phyloP scores from a whole-genome alignment of 345 rosid species.

The Crucihimalaya himalaica region DNA sequence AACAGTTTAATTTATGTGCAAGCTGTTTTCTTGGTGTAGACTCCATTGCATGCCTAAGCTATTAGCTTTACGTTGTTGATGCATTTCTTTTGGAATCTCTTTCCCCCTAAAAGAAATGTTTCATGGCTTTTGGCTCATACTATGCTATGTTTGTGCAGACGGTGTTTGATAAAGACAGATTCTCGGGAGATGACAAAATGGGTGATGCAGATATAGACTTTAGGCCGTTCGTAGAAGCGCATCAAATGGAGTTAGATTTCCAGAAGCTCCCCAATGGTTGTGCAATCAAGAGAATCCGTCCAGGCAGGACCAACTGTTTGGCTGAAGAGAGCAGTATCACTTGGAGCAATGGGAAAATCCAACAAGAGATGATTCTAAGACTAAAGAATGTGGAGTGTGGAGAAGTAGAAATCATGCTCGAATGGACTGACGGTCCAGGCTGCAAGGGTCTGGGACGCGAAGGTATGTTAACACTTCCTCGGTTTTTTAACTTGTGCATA shows the following conservation, averaged over 20 bases:
- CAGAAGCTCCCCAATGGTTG: slow-evolving; percentile 60
- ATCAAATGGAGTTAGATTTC: slow-evolving; percentile 50
- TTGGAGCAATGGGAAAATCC: slow-evolving; percentile 55
- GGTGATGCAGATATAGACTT: slow-evolving; percentile 77
- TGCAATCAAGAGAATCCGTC: slow-evolving; percentile 58
- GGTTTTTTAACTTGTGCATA: not conserved
- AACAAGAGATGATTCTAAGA: slow-evolving; percentile 63
- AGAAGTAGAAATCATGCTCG: slow-evolving; percentile 63
- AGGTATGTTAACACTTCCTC: slow-evolving; percentile 28
- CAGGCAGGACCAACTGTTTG: slow-evolving; percentile 54
- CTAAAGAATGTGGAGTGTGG: slow-evolving; percentile 66
- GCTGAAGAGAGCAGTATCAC: slow-evolving; percentile 61
- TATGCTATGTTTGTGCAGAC: slow-evolving; percentile 45
- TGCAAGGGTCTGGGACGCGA: slow-evolving; percentile 47
- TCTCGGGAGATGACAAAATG: slow-evolving; percentile 76
- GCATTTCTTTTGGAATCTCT: not conserved
- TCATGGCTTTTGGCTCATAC: not conserved
- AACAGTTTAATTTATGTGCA: not conserved
- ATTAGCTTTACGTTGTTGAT: slow-evolving; percentile 18
- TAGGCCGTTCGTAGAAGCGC: slow-evolving; percentile 55
- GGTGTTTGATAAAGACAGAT: slow-evolving; percentile 78
- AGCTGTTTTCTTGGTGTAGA: not conserved
- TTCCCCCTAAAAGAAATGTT: not conserved
- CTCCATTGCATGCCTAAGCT: not conserved
- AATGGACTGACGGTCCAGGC: slow-evolving; percentile 64